These are phyloP conservation scores for Ogataea zsoltii DNA, from an alignment of 805 yeast genomes.

Conservation along the genomic window DNA sequence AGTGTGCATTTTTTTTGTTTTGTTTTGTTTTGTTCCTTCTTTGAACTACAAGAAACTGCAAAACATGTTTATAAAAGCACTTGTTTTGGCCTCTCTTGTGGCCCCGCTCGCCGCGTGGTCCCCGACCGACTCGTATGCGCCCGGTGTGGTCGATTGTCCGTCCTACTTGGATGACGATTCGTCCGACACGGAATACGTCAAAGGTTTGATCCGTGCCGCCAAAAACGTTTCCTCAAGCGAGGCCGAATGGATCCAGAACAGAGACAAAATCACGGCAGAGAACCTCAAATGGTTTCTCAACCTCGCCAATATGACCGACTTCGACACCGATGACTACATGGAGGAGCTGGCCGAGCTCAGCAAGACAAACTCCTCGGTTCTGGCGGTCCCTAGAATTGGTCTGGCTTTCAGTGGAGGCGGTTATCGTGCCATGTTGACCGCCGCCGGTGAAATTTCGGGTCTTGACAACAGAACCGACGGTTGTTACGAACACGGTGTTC, in stretches of 20 bases:
- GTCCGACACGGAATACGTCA: conserved; percentile 13
- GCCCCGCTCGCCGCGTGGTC: conserved; percentile 40
- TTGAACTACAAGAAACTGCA: neutral
- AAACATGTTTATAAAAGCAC: neutral
- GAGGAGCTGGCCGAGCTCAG: conserved; percentile 27
- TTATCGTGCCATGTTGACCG: conserved; percentile 81
- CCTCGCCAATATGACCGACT: conserved; percentile 47
- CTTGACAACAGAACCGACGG: conserved; percentile 70
- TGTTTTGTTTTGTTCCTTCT: neutral
- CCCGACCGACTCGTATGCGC: conserved; percentile 61
- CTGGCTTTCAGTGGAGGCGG: conserved; percentile 84
- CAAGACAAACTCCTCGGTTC: conserved; percentile 37
- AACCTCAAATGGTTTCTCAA: conserved; percentile 47
- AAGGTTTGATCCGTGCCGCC: conserved; percentile 47
- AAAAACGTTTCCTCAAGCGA: conserved; percentile 47
- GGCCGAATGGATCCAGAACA: conserved; percentile 49
- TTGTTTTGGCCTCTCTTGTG: neutral
- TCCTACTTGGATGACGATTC: conserved; percentile 24
- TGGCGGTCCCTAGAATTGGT: conserved; percentile 45
- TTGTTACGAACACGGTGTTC: conserved; percentile 54
- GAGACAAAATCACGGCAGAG: conserved; percentile 47
- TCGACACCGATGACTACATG: conserved; percentile 45
- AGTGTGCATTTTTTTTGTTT: no score
- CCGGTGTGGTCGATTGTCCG: conserved; percentile 60
- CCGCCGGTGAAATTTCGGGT: conserved; percentile 83